These are phyloP conservation scores for Thraustotheca clavata DNA, from an alignment of 352 stramenopile species.

Conservation along the genomic window DNA sequence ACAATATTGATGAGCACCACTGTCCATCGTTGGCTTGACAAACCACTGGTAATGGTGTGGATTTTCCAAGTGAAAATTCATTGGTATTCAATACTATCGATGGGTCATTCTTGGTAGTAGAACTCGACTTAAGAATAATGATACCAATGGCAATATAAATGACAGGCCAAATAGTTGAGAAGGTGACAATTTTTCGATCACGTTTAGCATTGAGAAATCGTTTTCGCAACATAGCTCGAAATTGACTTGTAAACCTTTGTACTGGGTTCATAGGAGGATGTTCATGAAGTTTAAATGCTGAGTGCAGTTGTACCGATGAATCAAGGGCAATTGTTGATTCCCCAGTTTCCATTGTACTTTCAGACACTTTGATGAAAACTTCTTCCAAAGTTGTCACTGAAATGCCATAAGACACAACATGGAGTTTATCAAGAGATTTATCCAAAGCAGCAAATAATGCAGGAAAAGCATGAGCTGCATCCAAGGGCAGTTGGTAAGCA, in stretches of 20 bases:
- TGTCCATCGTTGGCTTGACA: not conserved
- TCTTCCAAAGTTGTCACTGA: constrained; percentile 89
- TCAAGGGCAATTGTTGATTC: constrained; percentile 23
- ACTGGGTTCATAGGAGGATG: not conserved
- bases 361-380: constrained; percentile 86
- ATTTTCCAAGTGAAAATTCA: not conserved
- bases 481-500: constrained; percentile 53
- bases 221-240: constrained; percentile 20
- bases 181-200: constrained; percentile 23
- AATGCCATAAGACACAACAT: constrained; percentile 50
- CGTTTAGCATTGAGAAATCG: constrained; percentile 8
- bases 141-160: constrained; percentile 25
- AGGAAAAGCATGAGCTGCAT: constrained; percentile 38
- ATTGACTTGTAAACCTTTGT: constrained; percentile 38
- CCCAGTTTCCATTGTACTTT: constrained; percentile 39
- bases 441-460: constrained; percentile 58
- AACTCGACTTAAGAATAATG: constrained; percentile 21
- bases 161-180: constrained; percentile 23
- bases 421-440: constrained; percentile 28
- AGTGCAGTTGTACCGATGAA: constrained; percentile 25
- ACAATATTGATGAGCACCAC: not conserved
- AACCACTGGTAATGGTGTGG: not conserved
- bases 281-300: constrained; percentile 23
- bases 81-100: not conserved
- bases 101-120: constrained; percentile 11